These are phyloP conservation scores for Phytophthora brassicae DNA, from an alignment of 352 stramenopile genomes.

Conservation along the genomic window DNA sequence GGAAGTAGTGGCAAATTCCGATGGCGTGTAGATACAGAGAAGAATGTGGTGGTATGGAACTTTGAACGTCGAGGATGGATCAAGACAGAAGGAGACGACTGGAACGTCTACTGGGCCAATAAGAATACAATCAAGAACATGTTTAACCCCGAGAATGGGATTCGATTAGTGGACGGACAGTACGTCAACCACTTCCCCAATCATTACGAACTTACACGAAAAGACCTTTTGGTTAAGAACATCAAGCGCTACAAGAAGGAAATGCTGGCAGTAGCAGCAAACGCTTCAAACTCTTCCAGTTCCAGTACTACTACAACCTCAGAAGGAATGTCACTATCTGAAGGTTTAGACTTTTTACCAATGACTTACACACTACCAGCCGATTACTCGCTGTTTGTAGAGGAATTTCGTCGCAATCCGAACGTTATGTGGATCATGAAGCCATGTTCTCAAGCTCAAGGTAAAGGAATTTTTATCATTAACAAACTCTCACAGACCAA, in stretches of 20 bases:
- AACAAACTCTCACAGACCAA: slow-evolving; percentile 93
- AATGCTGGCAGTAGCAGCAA: slow-evolving; percentile 25
- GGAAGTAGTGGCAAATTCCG: slow-evolving; percentile 38
- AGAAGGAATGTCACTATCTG: slow-evolving; percentile 1
- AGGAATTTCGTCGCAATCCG: slow-evolving; percentile 85
- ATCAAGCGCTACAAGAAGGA: slow-evolving; percentile 90
- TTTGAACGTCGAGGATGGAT: slow-evolving; percentile 85
- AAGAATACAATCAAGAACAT: slow-evolving; percentile 87
- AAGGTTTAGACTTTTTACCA: slow-evolving; percentile 81
- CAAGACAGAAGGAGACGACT: slow-evolving; percentile 86
- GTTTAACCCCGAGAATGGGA: slow-evolving; percentile 86
- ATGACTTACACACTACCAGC: slow-evolving; percentile 92
- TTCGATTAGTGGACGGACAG: slow-evolving; percentile 62
- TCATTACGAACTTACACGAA: slow-evolving; percentile 91
- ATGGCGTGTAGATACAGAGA: slow-evolving; percentile 74
- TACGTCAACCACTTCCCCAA: slow-evolving; percentile 91
- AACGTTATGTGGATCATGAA: slow-evolving; percentile 96
- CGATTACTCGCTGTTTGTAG: slow-evolving; percentile 94
- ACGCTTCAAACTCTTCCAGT: not conserved
- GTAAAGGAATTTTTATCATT: slow-evolving; percentile 94
- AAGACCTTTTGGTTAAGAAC: slow-evolving; percentile 95
- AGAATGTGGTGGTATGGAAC: slow-evolving; percentile 83
- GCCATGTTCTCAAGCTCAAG: slow-evolving; percentile 86
- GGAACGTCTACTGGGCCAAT: slow-evolving; percentile 94
- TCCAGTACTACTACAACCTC: not conserved